A percentile compares a stretch with the other conserved stretches of the same genome.
Evolutionary conservation across 441 rosid species (phyloP).

Genomic region (Isatis lusitanica): DNA sequence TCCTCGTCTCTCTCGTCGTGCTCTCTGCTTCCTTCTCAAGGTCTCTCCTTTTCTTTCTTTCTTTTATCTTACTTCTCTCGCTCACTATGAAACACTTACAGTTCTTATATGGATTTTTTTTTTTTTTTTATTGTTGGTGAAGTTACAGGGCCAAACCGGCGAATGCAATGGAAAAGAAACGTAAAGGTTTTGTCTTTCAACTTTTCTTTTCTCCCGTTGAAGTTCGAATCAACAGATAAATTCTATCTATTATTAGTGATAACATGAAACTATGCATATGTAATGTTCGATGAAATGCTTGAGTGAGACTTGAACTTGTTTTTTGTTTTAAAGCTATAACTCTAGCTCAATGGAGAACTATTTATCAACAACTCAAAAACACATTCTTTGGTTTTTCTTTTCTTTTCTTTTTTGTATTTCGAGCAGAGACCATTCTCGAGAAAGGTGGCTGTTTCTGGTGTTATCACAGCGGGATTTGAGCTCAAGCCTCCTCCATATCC

Average conservation of each 20-base stretch:
- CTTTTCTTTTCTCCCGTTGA: background rate
- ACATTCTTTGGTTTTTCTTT: background rate
- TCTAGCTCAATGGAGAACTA: background rate
- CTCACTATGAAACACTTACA: background rate
- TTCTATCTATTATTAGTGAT: background rate
- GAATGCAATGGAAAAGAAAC: slow-evolving; percentile 33
- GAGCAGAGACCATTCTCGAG: slow-evolving; percentile 28
- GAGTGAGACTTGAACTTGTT: slow-evolving; percentile 6
- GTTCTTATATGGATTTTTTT: background rate
- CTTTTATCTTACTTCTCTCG: background rate
- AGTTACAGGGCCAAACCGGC: slow-evolving; percentile 35
- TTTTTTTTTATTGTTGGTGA: slow-evolving; percentile 18
- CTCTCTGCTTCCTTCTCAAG: slow-evolving; percentile 43
- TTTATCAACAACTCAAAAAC: background rate
- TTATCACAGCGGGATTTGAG: slow-evolving; percentile 56
- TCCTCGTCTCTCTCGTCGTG: slow-evolving; percentile 38
- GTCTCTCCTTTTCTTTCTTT: slow-evolving; percentile 27
- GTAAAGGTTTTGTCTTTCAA: slow-evolving; percentile 32
- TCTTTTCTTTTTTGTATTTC: background rate
- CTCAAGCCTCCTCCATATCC: slow-evolving; percentile 88
- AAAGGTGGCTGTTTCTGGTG: slow-evolving; percentile 33
- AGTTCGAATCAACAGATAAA: background rate
- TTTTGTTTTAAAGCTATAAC: background rate
- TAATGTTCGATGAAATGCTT: slow-evolving; percentile 38
- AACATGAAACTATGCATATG: background rate